These are phyloP conservation scores for Arthrobotrys sinensis DNA, from an alignment of 2,329 filamentous ascomycete genomes.

Conservation along the genomic window DNA sequence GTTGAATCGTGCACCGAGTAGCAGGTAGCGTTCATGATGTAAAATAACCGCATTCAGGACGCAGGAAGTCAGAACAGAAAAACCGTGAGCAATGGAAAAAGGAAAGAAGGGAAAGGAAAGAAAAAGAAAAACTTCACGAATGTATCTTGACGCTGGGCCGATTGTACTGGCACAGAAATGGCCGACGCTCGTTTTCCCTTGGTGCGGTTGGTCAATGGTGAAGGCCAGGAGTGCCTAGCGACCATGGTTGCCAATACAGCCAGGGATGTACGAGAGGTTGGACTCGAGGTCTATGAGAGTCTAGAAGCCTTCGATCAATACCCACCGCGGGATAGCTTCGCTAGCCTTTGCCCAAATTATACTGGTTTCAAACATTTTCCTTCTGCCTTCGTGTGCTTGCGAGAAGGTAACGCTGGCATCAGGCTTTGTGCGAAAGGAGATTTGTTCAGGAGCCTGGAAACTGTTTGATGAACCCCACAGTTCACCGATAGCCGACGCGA, in stretches of 20 bases:
- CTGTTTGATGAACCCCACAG: slow-evolving; percentile 57
- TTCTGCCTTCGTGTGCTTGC: slow-evolving; percentile 60
- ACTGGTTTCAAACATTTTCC: slow-evolving; percentile 59
- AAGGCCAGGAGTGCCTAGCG: slow-evolving; percentile 57
- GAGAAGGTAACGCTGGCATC: slow-evolving; percentile 44
- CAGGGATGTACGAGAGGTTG: slow-evolving; percentile 54
- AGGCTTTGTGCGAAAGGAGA: slow-evolving; percentile 45
- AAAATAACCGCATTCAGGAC: slow-evolving; percentile 51
- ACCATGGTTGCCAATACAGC: slow-evolving; percentile 58
- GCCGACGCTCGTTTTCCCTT: slow-evolving; percentile 43
- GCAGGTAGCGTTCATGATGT: slow-evolving; percentile 34
- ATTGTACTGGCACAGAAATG: slow-evolving; percentile 55
- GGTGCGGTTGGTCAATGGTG: slow-evolving; percentile 54
- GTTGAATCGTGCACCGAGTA: slow-evolving; percentile 9
- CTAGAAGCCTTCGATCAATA: slow-evolving; percentile 61
- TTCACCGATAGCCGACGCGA: slow-evolving; percentile 58
- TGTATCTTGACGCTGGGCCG: slow-evolving; percentile 59
- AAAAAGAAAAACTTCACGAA: slow-evolving; percentile 48
- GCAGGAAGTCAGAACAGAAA: slow-evolving; percentile 23
- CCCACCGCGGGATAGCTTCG: slow-evolving; percentile 61
- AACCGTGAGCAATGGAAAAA: slow-evolving; percentile 7
- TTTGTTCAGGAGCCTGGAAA: slow-evolving; percentile 58
- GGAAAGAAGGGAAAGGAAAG: slow-evolving; percentile 1
- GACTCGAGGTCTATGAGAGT: slow-evolving; percentile 53
- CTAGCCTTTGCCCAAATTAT: slow-evolving; percentile 61